A percentile compares a stretch with the other conserved stretches of the same genome.
phyloP scores from a whole-genome alignment of 306 rosid genomes.

The Glycyrrhiza uralensis region DNA sequence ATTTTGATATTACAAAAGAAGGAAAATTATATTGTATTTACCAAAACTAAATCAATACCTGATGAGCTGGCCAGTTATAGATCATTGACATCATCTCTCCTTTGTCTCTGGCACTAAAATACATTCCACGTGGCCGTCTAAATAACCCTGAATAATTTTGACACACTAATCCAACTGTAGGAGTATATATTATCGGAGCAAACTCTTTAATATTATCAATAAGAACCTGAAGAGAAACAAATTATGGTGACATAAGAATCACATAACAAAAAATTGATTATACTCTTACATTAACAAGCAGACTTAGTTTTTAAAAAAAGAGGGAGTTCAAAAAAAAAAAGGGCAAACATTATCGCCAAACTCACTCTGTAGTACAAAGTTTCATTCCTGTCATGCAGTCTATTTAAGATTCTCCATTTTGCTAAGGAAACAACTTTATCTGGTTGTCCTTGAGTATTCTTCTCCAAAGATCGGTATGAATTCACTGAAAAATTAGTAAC shows the following conservation, averaged over 20 bases:
- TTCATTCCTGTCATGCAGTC: slow-evolving; percentile 97
- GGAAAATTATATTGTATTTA: not conserved
- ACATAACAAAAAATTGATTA: slow-evolving; percentile 7
- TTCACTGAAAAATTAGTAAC: slow-evolving; percentile 50
- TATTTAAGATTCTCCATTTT: slow-evolving; percentile 96
- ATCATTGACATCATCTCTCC: slow-evolving; percentile 99
- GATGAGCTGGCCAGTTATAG: slow-evolving; percentile 86
- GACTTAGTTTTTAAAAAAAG: not conserved
- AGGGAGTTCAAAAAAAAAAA: not conserved
- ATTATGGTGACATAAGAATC: slow-evolving; percentile 17
- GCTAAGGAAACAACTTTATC: slow-evolving; percentile 68
- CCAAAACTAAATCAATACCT: slow-evolving; percentile 45
- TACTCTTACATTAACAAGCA: slow-evolving; percentile 10
- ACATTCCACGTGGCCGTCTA: slow-evolving; percentile 99
- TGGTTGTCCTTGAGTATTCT: slow-evolving; percentile 78
- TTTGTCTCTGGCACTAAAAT: slow-evolving; percentile 97
- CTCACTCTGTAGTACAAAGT: slow-evolving; percentile 92
- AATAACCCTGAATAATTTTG: slow-evolving; percentile 95
- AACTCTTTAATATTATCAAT: slow-evolving; percentile 92
- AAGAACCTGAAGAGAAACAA: slow-evolving; percentile 59
- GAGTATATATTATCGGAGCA: slow-evolving; percentile 95
- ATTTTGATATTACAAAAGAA: not conserved
- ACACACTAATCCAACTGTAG: slow-evolving; percentile 94
- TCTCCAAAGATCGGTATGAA: slow-evolving; percentile 90
- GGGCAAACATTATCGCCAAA: slow-evolving; percentile 20